phyloP scores from a whole-genome alignment of 176 grass and related monocot genomes.

The Pharus latifolius region DNA sequence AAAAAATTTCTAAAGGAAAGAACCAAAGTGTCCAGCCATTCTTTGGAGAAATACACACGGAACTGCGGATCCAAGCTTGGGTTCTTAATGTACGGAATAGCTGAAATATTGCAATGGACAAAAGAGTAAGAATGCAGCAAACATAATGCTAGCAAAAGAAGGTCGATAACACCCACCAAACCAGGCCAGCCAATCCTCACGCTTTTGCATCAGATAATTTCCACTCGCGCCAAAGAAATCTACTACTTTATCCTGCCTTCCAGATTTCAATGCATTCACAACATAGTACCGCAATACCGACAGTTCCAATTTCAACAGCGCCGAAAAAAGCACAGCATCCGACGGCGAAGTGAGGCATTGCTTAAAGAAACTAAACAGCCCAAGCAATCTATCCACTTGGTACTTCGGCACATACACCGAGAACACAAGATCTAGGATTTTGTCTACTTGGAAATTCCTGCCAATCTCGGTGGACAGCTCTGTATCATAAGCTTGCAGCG shows the following conservation, averaged over 20 bases:
- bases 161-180: constrained; percentile 50
- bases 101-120: constrained; percentile 49
- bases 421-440: constrained; percentile 83
- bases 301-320: constrained; percentile 67
- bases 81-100: constrained; percentile 80
- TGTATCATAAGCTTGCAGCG: constrained; percentile 63
- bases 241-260: constrained; percentile 66
- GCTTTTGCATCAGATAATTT: constrained; percentile 64
- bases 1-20: constrained; percentile 81
- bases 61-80: constrained; percentile 92
- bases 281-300: constrained; percentile 75
- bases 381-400: constrained; percentile 58
- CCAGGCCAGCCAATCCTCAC: constrained; percentile 84
- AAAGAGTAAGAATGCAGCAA: constrained; percentile 10
- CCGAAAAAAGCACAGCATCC: constrained; percentile 45
- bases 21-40: constrained; percentile 78
- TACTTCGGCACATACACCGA: constrained; percentile 73
- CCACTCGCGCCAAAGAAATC: constrained; percentile 56
- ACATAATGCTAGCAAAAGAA: constrained; percentile 10
- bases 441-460: constrained; percentile 84
- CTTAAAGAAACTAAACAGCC: constrained; percentile 67
- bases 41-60: constrained; percentile 92
- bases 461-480: constrained; percentile 78
- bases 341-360: constrained; percentile 74
- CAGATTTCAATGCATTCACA: constrained; percentile 73